Conservation (phyloP, 345 rosid genomes). For the Eucalyptus cloeziana region DNA sequence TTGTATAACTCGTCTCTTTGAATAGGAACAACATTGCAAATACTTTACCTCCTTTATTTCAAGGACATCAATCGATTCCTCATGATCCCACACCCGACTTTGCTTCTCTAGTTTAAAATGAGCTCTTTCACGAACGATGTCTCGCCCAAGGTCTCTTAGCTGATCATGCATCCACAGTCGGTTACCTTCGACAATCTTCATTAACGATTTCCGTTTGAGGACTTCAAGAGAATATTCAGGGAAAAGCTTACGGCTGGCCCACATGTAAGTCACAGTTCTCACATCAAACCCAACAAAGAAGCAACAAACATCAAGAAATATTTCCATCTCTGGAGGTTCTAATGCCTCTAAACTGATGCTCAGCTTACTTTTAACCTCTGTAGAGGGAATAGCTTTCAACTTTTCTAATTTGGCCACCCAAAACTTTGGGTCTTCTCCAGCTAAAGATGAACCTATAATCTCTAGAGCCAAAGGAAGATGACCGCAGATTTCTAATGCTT, state of each 20-base stretch:
- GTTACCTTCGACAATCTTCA: background rate
- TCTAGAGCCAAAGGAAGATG: background rate
- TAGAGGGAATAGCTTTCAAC: background rate
- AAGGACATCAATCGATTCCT: background rate
- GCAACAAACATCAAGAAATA: background rate
- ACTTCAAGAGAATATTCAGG: too few species aligned
- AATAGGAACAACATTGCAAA: too few species aligned
- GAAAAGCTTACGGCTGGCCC: background rate
- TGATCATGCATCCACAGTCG: background rate
- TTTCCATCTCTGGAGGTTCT: rapidly evolving
- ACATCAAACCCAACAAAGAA: background rate
- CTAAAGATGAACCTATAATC: background rate
- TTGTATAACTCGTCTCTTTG: too few species aligned
- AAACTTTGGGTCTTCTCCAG: rapidly evolving
- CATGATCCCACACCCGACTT: background rate
- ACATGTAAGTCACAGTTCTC: background rate
- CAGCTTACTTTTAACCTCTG: background rate
- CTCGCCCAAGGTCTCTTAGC: background rate
- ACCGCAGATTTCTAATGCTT: rapidly evolving
- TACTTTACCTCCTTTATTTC: too few species aligned
- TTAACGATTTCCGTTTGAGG: background rate
- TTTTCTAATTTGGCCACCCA: rapidly evolving
- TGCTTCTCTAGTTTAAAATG: background rate
- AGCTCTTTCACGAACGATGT: rapidly evolving
- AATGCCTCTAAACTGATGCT: background rate